These are phyloP conservation scores for Cylindrodendrum hubeiense DNA, from an alignment of 2,329 filamentous ascomycete genomes.

Conservation along the genomic window DNA sequence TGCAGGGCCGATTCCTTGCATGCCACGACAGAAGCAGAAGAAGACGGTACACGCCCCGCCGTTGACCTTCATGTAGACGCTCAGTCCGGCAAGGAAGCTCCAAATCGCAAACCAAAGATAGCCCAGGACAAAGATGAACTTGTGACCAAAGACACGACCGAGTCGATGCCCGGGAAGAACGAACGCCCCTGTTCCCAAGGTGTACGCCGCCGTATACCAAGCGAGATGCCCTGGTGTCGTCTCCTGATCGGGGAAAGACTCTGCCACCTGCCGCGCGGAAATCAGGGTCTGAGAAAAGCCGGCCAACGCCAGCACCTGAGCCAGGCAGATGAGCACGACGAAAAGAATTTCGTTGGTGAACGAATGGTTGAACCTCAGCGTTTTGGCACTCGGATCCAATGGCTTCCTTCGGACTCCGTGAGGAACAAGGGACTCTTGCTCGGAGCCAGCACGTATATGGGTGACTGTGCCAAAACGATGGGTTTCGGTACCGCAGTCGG, in stretches of 20 bases:
- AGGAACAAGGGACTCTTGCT: constrained; percentile 26
- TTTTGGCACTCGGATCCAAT: constrained; percentile 36
- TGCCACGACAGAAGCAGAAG: constrained; percentile 41
- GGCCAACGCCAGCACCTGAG: constrained; percentile 40
- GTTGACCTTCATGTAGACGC: constrained; percentile 30
- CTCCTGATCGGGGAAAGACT: constrained; percentile 39
- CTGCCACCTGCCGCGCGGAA: constrained; percentile 33
- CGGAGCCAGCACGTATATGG: constrained; percentile 36
- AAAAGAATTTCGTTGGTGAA: constrained; percentile 42
- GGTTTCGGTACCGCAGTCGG: constrained; percentile 32
- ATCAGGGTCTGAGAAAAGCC: constrained; percentile 41
- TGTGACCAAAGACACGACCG: constrained; percentile 40
- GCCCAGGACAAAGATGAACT: constrained; percentile 36
- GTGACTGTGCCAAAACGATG: constrained; percentile 36
- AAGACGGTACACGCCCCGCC: constrained; percentile 29
- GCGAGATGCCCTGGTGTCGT: constrained; percentile 35
- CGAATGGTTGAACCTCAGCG: constrained; percentile 41
- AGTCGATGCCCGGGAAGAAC: constrained; percentile 40
- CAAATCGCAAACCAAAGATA: constrained; percentile 44
- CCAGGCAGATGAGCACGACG: constrained; percentile 42
- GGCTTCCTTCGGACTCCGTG: constrained; percentile 40
- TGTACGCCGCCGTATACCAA: constrained; percentile 42
- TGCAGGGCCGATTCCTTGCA: constrained; percentile 43
- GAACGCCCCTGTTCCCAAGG: constrained; percentile 35
- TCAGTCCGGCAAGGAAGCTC: constrained; percentile 41